phyloP scores from a whole-genome alignment of 352 stramenopile species.

The Globisporangium canariense region DNA sequence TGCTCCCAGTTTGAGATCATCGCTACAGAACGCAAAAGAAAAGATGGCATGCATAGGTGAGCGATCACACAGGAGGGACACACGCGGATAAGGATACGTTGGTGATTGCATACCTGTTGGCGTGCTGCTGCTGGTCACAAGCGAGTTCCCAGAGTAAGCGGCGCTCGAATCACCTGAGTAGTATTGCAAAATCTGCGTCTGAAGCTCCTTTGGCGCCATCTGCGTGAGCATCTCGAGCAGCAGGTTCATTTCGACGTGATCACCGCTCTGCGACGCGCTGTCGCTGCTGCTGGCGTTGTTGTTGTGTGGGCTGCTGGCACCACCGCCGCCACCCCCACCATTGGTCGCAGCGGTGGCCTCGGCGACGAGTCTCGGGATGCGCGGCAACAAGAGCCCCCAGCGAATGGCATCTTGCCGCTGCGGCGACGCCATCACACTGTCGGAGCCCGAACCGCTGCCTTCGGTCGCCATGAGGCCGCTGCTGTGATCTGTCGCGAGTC shows the following conservation, averaged over 20 bases:
- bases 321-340: constrained; percentile 1
- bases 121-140: constrained; percentile 9
- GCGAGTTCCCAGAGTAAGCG: constrained; percentile 4
- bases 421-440: not conserved
- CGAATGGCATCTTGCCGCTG: constrained; percentile 20
- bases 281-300: not conserved
- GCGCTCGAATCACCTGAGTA: constrained; percentile 30
- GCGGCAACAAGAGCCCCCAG: constrained; percentile 31
- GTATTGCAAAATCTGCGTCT: constrained; percentile 49
- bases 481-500: not conserved
- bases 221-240: constrained; percentile 49
- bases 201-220: constrained; percentile 55
- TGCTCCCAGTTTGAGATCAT: constrained; percentile 32
- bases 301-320: not conserved
- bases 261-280: constrained; percentile 1
- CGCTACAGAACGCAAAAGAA: constrained; percentile 6
- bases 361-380: constrained; percentile 41
- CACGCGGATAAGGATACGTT: not conserved
- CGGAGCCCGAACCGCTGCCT: constrained; percentile 3
- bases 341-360: constrained; percentile 28
- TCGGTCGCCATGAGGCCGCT: not conserved
- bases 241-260: constrained; percentile 22
- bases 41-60: not conserved
- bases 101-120: constrained; percentile 16
- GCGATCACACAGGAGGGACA: not conserved